Conservation (phyloP, 163 green algal species). For the Prototheca cutis region DNA sequence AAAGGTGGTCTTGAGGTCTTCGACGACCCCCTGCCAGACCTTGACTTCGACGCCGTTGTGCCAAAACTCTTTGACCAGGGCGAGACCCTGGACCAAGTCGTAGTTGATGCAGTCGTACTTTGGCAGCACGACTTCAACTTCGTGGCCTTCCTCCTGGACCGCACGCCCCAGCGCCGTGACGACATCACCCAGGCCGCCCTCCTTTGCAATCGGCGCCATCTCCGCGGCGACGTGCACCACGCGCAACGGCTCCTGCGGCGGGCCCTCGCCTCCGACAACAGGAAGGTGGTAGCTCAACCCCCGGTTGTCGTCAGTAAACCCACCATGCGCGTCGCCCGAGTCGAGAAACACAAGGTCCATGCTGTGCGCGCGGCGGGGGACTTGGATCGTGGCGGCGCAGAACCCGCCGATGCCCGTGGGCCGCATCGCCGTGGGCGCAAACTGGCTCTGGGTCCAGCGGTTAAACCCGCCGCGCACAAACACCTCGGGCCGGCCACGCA, state of each 20-base stretch:
- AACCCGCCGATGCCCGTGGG: constrained; percentile 29
- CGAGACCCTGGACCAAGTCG: constrained; percentile 41
- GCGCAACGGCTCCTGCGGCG: constrained; percentile 56
- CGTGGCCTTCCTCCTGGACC: constrained; percentile 83
- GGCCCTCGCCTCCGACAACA: constrained; percentile 37
- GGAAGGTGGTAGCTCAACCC: constrained; percentile 91
- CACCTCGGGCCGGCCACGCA: constrained; percentile 50
- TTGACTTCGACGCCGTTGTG: constrained; percentile 33
- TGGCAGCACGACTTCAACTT: constrained; percentile 82
- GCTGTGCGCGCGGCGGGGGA: constrained; percentile 77
- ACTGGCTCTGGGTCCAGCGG: constrained; percentile 54
- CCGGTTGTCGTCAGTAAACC: constrained; percentile 81
- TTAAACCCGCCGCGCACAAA: constrained; percentile 65
- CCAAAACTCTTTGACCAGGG: constrained; percentile 26
- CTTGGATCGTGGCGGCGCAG: constrained; percentile 30
- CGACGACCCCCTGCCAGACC: constrained; percentile 44
- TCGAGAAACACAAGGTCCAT: constrained; percentile 92
- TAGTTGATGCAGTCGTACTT: constrained; percentile 90
- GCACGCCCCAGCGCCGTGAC: constrained; percentile 86
- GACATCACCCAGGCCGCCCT: constrained; percentile 93
- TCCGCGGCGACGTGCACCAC: constrained; percentile 93
- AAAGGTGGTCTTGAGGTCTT: constrained; percentile 57
- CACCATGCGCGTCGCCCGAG: constrained; percentile 41
- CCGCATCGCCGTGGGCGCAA: constrained; percentile 38
- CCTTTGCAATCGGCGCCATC: constrained; percentile 98